These are phyloP conservation scores for Pseudozyma sp. DNA, from an alignment of 1,284 basidiomycete genomes.

Conservation along the genomic window DNA sequence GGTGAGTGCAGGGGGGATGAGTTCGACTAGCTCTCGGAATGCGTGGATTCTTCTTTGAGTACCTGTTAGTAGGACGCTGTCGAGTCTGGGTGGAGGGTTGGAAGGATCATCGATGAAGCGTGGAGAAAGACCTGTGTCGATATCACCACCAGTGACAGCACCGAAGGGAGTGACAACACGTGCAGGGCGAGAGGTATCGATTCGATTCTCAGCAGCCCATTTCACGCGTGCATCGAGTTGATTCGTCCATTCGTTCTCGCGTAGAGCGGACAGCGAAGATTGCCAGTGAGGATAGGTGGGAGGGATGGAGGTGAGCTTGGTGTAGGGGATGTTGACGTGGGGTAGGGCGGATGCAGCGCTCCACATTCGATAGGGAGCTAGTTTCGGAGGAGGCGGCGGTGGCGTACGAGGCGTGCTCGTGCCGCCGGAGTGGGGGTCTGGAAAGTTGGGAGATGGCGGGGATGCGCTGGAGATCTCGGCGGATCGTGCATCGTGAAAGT, in stretches of 20 bases:
- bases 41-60: constrained; percentile 4
- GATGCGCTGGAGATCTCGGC: no score
- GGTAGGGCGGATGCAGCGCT: background rate
- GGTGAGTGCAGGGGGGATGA: constrained; percentile 9
- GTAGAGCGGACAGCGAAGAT: background rate
- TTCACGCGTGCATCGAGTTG: background rate
- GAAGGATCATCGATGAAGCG: constrained; percentile 3
- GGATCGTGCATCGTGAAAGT: no score
- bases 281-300: background rate
- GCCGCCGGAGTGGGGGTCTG: no score
- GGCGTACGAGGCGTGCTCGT: no score
- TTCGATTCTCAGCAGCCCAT: constrained; percentile 11
- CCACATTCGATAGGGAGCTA: constrained; percentile 25
- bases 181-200: background rate
- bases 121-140: background rate
- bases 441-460: no score
- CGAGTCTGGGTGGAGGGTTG: constrained; percentile 2
- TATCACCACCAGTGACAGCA: background rate
- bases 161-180: constrained; percentile 8
- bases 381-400: no score
- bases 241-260: background rate
- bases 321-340: constrained; percentile 4
- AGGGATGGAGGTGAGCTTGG: background rate
- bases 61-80: background rate
- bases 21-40: background rate